These are phyloP conservation scores for Fusarium sp. DNA, from an alignment of 2,329 filamentous ascomycete genomes.

Conservation along the genomic window DNA sequence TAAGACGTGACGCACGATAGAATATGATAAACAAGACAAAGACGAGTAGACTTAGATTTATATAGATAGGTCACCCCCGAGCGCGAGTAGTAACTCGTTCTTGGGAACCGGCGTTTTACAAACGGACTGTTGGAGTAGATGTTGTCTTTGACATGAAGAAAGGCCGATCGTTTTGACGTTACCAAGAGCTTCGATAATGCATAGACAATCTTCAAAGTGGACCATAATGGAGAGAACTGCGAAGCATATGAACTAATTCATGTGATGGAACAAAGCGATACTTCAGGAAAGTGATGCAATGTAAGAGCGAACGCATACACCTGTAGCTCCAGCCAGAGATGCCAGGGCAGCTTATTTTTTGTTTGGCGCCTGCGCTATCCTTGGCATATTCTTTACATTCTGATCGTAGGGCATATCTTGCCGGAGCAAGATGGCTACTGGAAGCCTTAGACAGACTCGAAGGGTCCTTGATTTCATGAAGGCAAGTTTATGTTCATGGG, in stretches of 20 bases:
- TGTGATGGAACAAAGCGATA: too few relatives aligned
- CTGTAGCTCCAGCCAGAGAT: too few relatives aligned
- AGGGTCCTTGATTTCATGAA: neutral
- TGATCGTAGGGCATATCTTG: too few relatives aligned
- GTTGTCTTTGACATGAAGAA: too few relatives aligned
- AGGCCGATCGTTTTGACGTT: too few relatives aligned
- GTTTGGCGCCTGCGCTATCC: too few relatives aligned
- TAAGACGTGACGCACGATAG: slow-evolving; percentile 48
- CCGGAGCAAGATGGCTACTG: too few relatives aligned
- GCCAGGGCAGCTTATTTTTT: too few relatives aligned
- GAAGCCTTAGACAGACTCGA: too few relatives aligned
- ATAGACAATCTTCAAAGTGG: neutral
- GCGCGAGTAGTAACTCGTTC: neutral
- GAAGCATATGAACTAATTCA: neutral
- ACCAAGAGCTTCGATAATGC: too few relatives aligned
- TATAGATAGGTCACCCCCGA: neutral
- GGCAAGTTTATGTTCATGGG: neutral
- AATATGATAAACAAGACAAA: neutral
- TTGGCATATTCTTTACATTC: too few relatives aligned
- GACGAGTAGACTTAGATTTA: slow-evolving; percentile 9
- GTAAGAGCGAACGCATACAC: neutral
- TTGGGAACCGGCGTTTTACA: slow-evolving; percentile 5
- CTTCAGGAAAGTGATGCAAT: neutral
- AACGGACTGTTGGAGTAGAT: neutral
- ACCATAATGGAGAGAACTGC: neutral